Conservation (phyloP, 768 basidiomycete species). For the Tricholoma sp. region DNA sequence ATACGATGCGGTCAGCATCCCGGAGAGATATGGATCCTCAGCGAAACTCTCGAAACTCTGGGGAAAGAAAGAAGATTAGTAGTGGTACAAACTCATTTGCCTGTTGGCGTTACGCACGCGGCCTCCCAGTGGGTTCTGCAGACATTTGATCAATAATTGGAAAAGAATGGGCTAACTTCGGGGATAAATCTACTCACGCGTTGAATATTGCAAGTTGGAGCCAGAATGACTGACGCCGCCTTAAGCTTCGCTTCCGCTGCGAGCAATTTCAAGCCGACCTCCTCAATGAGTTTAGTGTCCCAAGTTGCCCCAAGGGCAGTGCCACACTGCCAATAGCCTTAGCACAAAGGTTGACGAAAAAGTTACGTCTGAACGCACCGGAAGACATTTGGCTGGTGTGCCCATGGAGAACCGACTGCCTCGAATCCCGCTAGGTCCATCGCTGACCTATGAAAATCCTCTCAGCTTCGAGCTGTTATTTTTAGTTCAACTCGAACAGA, state of each 20-base stretch:
- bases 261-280: slow-evolving; percentile 63
- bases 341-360: neutral
- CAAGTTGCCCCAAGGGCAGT: slow-evolving; percentile 76
- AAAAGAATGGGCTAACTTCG: neutral
- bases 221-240: slow-evolving; percentile 67
- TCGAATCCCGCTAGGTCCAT: slow-evolving; percentile 74
- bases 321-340: slow-evolving; percentile 37
- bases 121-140: slow-evolving; percentile 65
- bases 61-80: neutral
- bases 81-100: neutral
- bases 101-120: slow-evolving; percentile 33
- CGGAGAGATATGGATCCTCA: slow-evolving; percentile 73
- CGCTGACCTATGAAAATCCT: slow-evolving; percentile 47
- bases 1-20: slow-evolving; percentile 64
- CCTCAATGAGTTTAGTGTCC: slow-evolving; percentile 59
- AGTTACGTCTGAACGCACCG: slow-evolving; percentile 31
- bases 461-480: neutral
- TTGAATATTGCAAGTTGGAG: slow-evolving; percentile 83
- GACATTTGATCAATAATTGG: slow-evolving; percentile 3
- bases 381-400: slow-evolving; percentile 75
- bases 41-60: slow-evolving; percentile 78
- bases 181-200: slow-evolving; percentile 36
- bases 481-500: neutral
- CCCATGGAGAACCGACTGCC: slow-evolving; percentile 80
- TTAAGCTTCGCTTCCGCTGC: slow-evolving; percentile 69